A percentile compares a stretch with the other conserved stretches of the same genome.
phyloP scores from a whole-genome alignment of 2,329 filamentous ascomycete species.

The Pseudogymnoascus sp. region DNA sequence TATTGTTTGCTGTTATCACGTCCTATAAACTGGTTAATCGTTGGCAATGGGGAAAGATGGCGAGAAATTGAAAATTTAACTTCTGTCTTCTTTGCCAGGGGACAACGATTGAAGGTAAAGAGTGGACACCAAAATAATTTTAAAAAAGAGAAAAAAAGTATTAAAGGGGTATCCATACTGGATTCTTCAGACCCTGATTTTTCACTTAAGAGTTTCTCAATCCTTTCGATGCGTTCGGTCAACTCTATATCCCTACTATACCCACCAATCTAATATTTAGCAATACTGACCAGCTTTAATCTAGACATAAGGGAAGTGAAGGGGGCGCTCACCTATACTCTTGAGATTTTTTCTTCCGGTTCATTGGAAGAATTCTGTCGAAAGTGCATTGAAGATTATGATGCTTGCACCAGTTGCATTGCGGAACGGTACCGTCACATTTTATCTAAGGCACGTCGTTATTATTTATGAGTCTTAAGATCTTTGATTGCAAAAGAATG shows the following conservation, averaged over 20 bases:
- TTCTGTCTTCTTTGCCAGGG: neutral
- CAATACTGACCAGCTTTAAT: constrained; percentile 11
- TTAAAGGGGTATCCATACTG: neutral
- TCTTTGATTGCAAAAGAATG: neutral
- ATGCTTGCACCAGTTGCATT: constrained; percentile 44
- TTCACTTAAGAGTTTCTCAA: neutral
- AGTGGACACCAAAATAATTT: neutral
- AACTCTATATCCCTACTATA: neutral
- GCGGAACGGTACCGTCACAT: constrained; percentile 36
- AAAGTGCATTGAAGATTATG: constrained; percentile 41
- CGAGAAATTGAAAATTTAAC: neutral
- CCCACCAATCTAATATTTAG: neutral
- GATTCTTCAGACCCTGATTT: neutral
- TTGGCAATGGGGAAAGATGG: neutral
- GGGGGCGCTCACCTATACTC: constrained; percentile 22
- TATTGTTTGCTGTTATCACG: neutral
- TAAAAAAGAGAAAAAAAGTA: neutral
- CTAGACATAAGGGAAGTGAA: constrained; percentile 30
- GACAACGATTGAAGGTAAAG: neutral
- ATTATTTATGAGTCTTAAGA: neutral
- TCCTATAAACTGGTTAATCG: neutral
- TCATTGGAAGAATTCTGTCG: constrained; percentile 22
- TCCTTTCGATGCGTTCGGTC: neutral
- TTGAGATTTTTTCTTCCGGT: constrained; percentile 32
- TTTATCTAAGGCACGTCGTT: constrained; percentile 34